Percentiles rank a stretch among this genome's conserved stretches.
Conservation (phyloP, 2,329 filamentous ascomycete species). For the Xylaria digitata region DNA sequence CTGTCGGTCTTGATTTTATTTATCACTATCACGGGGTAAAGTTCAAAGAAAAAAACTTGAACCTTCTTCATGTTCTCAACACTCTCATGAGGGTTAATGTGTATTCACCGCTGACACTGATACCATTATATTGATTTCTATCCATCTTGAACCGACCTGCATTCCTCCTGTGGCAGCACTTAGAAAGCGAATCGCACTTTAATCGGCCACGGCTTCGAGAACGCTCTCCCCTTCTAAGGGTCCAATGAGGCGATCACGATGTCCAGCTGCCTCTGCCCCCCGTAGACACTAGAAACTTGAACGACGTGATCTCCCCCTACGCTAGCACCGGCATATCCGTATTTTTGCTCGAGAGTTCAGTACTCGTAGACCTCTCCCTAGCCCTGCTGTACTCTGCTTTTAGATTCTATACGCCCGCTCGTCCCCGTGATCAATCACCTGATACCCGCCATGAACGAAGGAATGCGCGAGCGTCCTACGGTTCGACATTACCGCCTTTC, state of each 20-base stretch:
- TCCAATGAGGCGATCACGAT: not conserved
- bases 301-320: not conserved
- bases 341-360: not conserved
- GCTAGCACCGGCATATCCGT: not conserved
- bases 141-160: too few relatives aligned
- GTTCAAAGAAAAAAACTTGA: not conserved
- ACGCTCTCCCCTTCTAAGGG: not conserved
- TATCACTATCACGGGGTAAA: conserved; percentile 1
- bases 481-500: not conserved
- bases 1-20: conserved; percentile 6
- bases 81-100: not conserved
- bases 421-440: not conserved
- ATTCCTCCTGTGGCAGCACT: not conserved
- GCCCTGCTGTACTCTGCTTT: not conserved
- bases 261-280: not conserved
- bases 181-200: not conserved
- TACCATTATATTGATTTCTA: not conserved
- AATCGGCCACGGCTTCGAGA: not conserved
- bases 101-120: not conserved
- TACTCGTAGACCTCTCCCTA: not conserved
- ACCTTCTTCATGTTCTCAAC: not conserved
- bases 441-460: not conserved
- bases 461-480: not conserved
- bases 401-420: not conserved
- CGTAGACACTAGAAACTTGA: not conserved